These are phyloP conservation scores for Metschnikowia aberdeeniae DNA, from an alignment of 805 yeast species.

Conservation along the genomic window DNA sequence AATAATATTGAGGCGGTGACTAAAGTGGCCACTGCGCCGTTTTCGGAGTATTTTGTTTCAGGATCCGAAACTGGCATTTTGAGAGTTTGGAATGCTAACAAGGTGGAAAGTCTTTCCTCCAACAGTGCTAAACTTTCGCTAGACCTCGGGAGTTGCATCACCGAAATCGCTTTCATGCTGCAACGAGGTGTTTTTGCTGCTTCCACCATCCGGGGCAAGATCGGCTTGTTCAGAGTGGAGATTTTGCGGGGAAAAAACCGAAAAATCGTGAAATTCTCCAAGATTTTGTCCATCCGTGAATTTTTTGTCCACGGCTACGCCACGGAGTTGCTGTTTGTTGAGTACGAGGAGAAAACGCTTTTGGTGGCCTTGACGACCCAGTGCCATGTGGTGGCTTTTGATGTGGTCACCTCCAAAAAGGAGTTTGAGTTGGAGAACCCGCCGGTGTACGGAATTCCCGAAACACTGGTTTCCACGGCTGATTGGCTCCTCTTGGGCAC, in stretches of 20 bases:
- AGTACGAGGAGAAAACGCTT: conserved; percentile 36
- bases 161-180: conserved; percentile 47
- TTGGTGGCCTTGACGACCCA: conserved; percentile 51
- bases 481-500: conserved; percentile 78
- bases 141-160: conserved; percentile 48
- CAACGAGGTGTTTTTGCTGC: conserved; percentile 58
- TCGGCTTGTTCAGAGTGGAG: conserved; percentile 37
- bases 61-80: conserved; percentile 74
- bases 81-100: conserved; percentile 72
- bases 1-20: conserved; percentile 51
- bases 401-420: conserved; percentile 53
- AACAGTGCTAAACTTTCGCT: conserved; percentile 32
- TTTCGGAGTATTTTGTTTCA: conserved; percentile 63
- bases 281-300: conserved; percentile 17
- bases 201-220: conserved; percentile 43
- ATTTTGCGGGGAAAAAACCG: conserved; percentile 31
- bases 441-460: conserved; percentile 60
- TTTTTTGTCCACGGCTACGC: conserved; percentile 37
- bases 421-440: conserved; percentile 47
- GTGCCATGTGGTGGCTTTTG: conserved; percentile 50
- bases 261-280: conserved; percentile 25
- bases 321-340: conserved; percentile 39
- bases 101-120: conserved; percentile 60
- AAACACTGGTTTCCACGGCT: conserved; percentile 48
- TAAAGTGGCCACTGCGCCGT: conserved; percentile 55